Evolutionary conservation across 257 asterid genomes (phyloP), one percentile per base, ranked within the genome.

Genomic region (Solanum chiquidenum): DNA sequence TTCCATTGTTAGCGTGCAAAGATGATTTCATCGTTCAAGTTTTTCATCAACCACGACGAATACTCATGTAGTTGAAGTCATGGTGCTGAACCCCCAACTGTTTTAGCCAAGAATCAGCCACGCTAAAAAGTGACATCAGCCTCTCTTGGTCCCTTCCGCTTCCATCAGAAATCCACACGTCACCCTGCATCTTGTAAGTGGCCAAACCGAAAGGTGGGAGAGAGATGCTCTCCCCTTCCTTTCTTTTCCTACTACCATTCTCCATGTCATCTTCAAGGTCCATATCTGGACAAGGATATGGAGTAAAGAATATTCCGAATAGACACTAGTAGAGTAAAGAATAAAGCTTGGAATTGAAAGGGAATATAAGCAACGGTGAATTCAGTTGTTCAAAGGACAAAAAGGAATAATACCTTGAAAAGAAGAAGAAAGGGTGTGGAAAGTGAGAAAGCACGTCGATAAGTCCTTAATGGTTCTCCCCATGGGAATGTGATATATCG

Each of bases 41-140:
- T 60, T 84, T 84, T 90, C n/a, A 35, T 72, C 14, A 95, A 89
- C 92, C 95, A 86, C 86, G 95, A 66, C 96, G 91, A 87, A 86
- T 89, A 82, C 98, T 96, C 88, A 90, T 93, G 96, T 95, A 91
- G 93, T 95, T 95, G 93, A 96, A 96, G 90, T 96, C 98, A 40
- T 93, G 99, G 90, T 96, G 99, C 83, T 95, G 98, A 93, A 95
- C 96, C 86, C 94, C 90, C 68, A 96, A 83, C 84, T 96, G 99
- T 98, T 95, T 96, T 88, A 96, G 96, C 99, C 98, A 95, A 1
- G 98, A 96, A 84, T 96, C 99, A 0, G 99, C 98, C 86, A 91
- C 98, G 83, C 99, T 96, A 89, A 89, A 89, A 16, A 96, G 95
- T 4, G 98, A 93, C 72, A 88, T 88, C 40, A 94, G 89, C 89